Evolutionary conservation across 495 filamentous ascomycete genomes (phyloP).

Genomic region (Friedmanniomyces endolithicus): DNA sequence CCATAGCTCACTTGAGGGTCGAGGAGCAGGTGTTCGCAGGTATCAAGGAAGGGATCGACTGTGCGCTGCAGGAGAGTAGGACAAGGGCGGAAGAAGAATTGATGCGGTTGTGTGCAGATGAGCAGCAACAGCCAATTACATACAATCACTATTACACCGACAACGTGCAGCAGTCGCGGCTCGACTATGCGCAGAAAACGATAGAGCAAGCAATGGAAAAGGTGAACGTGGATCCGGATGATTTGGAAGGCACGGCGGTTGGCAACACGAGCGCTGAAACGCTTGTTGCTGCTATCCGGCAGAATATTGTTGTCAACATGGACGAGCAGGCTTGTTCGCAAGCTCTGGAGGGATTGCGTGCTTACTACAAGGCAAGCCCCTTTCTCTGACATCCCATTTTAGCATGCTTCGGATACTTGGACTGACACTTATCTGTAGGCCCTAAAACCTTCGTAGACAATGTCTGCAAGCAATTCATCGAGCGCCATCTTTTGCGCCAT

Average conservation of each 20-base stretch:
- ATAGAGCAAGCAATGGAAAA: conserved; percentile 2
- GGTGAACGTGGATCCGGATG: background rate
- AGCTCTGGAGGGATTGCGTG: background rate
- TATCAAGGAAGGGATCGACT: conserved; percentile 1
- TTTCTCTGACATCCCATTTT: background rate
- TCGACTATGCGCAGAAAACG: background rate
- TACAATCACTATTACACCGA: conserved; percentile 14
- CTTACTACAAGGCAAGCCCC: conserved; percentile 21
- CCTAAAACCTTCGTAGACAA: conserved; percentile 17
- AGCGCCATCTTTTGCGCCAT: conserved; percentile 7
- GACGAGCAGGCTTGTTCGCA: conserved; percentile 8
- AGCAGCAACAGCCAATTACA: background rate
- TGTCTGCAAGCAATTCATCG: conserved; percentile 13
- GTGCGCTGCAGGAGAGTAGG: background rate
- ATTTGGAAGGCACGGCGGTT: background rate
- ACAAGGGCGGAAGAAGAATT: conserved; percentile 3
- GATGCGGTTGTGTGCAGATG: conserved; percentile 3
- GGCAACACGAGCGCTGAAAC: background rate
- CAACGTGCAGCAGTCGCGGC: conserved; percentile 10
- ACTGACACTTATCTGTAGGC: background rate
- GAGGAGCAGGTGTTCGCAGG: conserved; percentile 15
- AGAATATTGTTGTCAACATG: conserved; percentile 6
- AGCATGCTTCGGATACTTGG: too few relatives aligned
- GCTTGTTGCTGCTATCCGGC: conserved; percentile 2
- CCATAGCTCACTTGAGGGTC: conserved; percentile 14